Base-by-base conservation (phyloP, 768 basidiomycete species). In the Gymnopilus dilepis region DNA sequence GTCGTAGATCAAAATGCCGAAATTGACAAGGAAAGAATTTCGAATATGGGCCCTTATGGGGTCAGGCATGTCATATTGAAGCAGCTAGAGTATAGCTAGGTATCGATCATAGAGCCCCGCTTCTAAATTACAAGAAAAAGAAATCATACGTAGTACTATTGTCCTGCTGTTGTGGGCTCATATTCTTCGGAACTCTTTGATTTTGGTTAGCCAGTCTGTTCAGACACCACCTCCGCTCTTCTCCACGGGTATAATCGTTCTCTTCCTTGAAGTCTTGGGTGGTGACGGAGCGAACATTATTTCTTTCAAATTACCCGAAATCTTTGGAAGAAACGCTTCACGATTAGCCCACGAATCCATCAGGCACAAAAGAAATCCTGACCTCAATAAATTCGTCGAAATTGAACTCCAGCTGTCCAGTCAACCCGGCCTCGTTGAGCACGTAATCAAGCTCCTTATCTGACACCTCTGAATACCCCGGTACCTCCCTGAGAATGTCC, bases 321-420 rank as follows among this genome's bases (percentile, higher is more conserved):
- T 83, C 91, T 92, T 63, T 11, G 47, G 38, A 2, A 54, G 9
- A 41, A 22, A 56, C 31, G 37, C 56, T n/a, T n/a, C n/a, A 47
- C 22, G 38, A 33, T 17, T 8, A 43, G n/a, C 40, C 28, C 19
- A 58, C 42, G 31, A 22, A 53, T 56, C 9, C 12, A 13, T 6
- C 15, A 9, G 38, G 47, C 0, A 34, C 58, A 55, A 31, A 60
- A 13, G 15, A 56, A 22, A 17, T 15, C 61, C 87, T 13, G 65
- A 92, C 92, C 85, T 96, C 94, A 51, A 95, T 80, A 73, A 96
- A 96, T 70, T 93, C 92, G 65, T 96, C 91, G 68, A 94, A 87
- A 63, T 88, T 86, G 48, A 97, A 75, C 26, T 83, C 82, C 28
- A 75, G 73, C 67, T 81, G 78, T 21, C 75, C 74, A 51, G 78